Base-by-base conservation (phyloP, 331 rosid species). In the Malus hybrid region DNA sequence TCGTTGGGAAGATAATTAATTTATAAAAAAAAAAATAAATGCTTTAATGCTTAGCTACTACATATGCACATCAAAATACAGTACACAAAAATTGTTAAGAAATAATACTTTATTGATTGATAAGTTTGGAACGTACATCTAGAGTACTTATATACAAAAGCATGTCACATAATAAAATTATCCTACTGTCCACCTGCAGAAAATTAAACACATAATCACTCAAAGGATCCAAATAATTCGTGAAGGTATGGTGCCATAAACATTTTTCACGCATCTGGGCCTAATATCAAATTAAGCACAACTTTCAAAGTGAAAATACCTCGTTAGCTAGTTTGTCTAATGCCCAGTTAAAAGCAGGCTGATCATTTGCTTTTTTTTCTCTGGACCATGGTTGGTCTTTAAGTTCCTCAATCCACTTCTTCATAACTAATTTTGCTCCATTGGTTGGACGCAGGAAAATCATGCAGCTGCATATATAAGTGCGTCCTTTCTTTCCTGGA, bases 321-420 rank as follows among this genome's bases (percentile, higher is more conserved):
- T 87, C 87, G 79, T 82, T 85, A 66, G 89, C 90, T 22, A 82
- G 87, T 88, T 88, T 95, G 88, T 90, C 88, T 64, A 95, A 85
- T 72, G 97, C 99, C 99, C 99, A 95, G 79, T 95, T 95, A 84
- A 92, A 95, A 79, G 91, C 97, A 80, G 99, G 99, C 71, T 95
- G 99, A 76, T 93, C 98, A 81, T 93, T 93, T 55, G 98, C 72
- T 80, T 90, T 93, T 90, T 93, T 84, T 1, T 88, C 78, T 76
- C 63, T 87, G 55, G 98, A 89, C 98, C 98, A 93, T 29, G 95
- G 97, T 80, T 93, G 87, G 33, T 75, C 73, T 80, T 86, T 80
- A 72, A 93, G 89, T 83, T 93, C 98, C 79, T 93, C 98, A 60
- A 90, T 85, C 98, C 98, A 93, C 85, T 84, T 89, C 84, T 82